A percentile compares a stretch with the other conserved stretches of the same genome.
phyloP scores from a whole-genome alignment of 2,329 filamentous ascomycete species.

The Epichloe coenophiala region DNA sequence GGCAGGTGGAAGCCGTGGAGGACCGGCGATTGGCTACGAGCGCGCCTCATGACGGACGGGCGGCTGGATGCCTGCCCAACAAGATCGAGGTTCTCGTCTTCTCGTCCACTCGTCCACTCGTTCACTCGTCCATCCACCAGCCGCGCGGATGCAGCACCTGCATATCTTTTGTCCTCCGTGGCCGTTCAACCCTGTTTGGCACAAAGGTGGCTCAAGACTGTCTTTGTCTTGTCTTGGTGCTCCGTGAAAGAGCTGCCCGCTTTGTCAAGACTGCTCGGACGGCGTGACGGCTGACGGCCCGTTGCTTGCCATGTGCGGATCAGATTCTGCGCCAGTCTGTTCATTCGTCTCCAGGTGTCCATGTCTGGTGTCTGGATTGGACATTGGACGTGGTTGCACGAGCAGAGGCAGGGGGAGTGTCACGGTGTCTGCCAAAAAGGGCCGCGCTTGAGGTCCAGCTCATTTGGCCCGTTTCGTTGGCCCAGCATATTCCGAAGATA shows the following conservation, averaged over 20 bases:
- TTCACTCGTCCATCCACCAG: too few species aligned
- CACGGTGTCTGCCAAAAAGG: not conserved
- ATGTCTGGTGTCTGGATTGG: not conserved
- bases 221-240: too few species aligned
- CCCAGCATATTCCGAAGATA: not conserved
- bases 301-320: too few species aligned
- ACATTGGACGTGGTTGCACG: too few species aligned
- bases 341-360: not conserved
- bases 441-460: not conserved
- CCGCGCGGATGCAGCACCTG: too few species aligned
- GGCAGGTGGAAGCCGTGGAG: conserved; percentile 8
- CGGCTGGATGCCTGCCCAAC: not conserved
- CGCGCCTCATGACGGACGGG: conserved; percentile 4
- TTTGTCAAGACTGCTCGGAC: not conserved
- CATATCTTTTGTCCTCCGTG: too few species aligned
- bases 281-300: not conserved
- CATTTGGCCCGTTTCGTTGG: not conserved
- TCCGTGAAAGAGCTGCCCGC: too few species aligned
- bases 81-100: too few species aligned
- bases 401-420: too few species aligned
- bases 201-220: too few species aligned
- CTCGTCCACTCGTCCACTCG: too few species aligned
- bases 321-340: not conserved
- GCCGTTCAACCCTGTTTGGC: too few species aligned
- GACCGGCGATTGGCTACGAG: conserved; percentile 14